Conservation (phyloP, 164 flowering plant species). For the Tetrastigma voinierianum region DNA sequence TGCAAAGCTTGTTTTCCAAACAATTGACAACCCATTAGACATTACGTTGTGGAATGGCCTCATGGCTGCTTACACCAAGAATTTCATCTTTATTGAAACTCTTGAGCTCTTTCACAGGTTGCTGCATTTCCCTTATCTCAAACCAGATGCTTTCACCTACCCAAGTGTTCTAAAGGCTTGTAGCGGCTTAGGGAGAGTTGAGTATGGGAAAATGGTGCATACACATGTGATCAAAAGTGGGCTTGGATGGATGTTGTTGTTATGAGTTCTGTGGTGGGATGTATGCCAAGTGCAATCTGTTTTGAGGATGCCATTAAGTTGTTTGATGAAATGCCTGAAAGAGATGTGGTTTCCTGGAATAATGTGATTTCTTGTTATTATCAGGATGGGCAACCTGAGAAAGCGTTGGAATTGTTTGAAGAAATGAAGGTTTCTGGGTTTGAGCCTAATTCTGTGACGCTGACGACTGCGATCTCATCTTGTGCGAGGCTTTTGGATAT, state of each 20-base stretch:
- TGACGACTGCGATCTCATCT: constrained; percentile 48
- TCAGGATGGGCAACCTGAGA: constrained; percentile 52
- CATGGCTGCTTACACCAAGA: constrained; percentile 54
- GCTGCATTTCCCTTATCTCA: constrained; percentile 27
- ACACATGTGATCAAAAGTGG: constrained; percentile 47
- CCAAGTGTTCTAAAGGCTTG: constrained; percentile 68
- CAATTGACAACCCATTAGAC: constrained; percentile 42
- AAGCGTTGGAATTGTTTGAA: constrained; percentile 55
- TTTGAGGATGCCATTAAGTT: constrained; percentile 31
- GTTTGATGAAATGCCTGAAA: constrained; percentile 65
- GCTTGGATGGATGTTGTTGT: constrained; percentile 50
- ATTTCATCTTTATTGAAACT: constrained; percentile 46
- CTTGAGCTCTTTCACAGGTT: constrained; percentile 41
- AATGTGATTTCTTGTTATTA: constrained; percentile 62
- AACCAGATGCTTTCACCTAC: constrained; percentile 55
- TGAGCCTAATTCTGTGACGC: constrained; percentile 54
- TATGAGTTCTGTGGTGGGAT: constrained; percentile 45
- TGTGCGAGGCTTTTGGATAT: constrained; percentile 54
- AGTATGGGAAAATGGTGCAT: constrained; percentile 48
- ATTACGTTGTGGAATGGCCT: constrained; percentile 62
- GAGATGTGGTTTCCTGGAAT: constrained; percentile 74
- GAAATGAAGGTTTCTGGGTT: constrained; percentile 50
- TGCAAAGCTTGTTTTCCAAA: constrained; percentile 46
- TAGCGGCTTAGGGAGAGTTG: constrained; percentile 39
- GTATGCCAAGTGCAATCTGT: constrained; percentile 57